These are phyloP conservation scores for Vaccinium corymbosum DNA, from an alignment of 148 eudicot species.

Conservation along the genomic window DNA sequence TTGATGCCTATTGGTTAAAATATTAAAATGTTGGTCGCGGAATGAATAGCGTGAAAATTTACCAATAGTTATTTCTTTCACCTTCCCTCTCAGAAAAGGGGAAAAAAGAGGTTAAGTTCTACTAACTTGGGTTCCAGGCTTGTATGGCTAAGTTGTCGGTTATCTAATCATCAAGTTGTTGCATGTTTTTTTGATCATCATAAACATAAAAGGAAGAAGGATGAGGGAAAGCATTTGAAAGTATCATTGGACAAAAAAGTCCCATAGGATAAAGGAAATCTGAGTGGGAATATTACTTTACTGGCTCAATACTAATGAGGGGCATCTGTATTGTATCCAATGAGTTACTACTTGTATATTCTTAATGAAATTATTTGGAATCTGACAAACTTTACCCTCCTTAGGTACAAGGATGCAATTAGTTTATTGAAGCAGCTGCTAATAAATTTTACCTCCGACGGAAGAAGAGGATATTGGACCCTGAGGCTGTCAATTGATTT, in stretches of 20 bases:
- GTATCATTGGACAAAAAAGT: background rate
- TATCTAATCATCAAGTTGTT: background rate
- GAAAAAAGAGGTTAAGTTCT: background rate
- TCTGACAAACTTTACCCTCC: background rate
- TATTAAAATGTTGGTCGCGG: background rate
- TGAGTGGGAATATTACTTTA: background rate
- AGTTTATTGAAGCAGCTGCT: slow-evolving; percentile 59
- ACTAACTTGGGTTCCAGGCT: background rate
- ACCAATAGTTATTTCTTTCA: background rate
- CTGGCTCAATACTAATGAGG: slow-evolving; percentile 1
- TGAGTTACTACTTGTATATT: background rate
- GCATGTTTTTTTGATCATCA: background rate
- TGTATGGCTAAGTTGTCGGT: background rate
- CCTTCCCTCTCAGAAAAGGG: background rate
- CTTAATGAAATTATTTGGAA: background rate
- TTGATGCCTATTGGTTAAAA: background rate
- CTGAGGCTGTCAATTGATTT: slow-evolving; percentile 82
- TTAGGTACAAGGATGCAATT: slow-evolving; percentile 78
- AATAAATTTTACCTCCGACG: slow-evolving; percentile 42
- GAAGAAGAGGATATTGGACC: slow-evolving; percentile 98
- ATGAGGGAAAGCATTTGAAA: background rate
- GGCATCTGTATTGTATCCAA: background rate
- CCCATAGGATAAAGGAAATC: background rate
- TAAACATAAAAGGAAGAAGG: background rate
- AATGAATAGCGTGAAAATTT: background rate